phyloP scores from a whole-genome alignment of 2,329 filamentous ascomycete species.

The Neurospora sp. region DNA sequence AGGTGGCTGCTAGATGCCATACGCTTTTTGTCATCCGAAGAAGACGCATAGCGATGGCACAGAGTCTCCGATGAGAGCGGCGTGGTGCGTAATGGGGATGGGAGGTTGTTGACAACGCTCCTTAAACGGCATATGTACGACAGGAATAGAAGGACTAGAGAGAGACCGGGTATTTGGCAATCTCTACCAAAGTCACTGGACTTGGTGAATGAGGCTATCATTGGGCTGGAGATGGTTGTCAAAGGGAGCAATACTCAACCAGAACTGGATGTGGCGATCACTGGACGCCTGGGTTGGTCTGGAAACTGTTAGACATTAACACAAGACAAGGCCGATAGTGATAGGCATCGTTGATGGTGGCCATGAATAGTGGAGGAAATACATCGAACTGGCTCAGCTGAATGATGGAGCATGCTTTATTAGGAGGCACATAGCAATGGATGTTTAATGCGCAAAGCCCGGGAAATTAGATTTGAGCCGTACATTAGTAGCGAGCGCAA shows the following conservation, averaged over 20 bases:
- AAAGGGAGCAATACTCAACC: background rate
- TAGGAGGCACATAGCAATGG: background rate
- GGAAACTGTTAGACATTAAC: background rate
- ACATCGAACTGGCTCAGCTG: background rate
- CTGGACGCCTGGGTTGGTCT: background rate
- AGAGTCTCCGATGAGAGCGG: background rate
- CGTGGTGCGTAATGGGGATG: background rate
- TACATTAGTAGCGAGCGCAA: background rate
- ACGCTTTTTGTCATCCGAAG: background rate
- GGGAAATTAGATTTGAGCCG: background rate
- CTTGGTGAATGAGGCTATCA: background rate
- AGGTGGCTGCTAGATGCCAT: background rate
- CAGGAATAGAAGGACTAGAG: background rate
- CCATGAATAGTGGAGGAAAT: background rate
- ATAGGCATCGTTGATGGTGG: background rate
- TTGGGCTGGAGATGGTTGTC: background rate
- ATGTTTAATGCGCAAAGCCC: background rate
- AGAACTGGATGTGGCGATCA: background rate
- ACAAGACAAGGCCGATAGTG: background rate
- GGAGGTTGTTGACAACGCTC: background rate
- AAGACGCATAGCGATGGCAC: background rate
- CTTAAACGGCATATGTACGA: background rate
- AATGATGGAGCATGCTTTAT: background rate
- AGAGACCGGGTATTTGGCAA: background rate
- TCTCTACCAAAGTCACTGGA: background rate